A percentile compares a stretch with the other conserved stretches of the same genome.
These are phyloP conservation scores for Sclerotinia subarctica DNA, from an alignment of 2,329 filamentous ascomycete genomes.

Conservation along the genomic window DNA sequence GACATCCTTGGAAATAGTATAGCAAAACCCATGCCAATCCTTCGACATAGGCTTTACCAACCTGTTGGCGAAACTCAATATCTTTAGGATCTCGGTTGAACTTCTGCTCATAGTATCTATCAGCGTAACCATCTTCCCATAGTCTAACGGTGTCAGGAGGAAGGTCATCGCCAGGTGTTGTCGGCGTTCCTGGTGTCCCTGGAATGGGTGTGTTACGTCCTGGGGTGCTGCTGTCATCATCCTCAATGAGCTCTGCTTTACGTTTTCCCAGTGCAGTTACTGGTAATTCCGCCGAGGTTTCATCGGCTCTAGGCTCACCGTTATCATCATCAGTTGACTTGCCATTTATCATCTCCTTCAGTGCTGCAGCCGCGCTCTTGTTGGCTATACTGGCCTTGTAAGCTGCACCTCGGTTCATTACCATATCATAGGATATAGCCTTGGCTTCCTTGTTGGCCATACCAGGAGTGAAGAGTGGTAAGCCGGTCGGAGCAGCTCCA, in stretches of 20 bases:
- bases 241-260: constrained; percentile 69
- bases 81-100: constrained; percentile 82
- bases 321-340: constrained; percentile 30
- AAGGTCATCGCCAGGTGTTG: constrained; percentile 52
- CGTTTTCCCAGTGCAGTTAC: constrained; percentile 66
- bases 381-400: constrained; percentile 77
- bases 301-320: constrained; percentile 19
- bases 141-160: constrained; percentile 79
- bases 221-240: constrained; percentile 55
- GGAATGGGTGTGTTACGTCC: constrained; percentile 56
- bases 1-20: constrained; percentile 98
- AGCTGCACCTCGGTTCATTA: constrained; percentile 68
- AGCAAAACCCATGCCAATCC: constrained; percentile 91
- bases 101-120: constrained; percentile 96
- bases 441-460: constrained; percentile 54
- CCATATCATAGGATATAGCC: constrained; percentile 79
- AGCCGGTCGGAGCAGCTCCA: constrained; percentile 41
- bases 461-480: constrained; percentile 59
- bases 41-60: constrained; percentile 89
- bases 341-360: constrained; percentile 69
- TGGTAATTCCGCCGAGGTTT: constrained; percentile 38
- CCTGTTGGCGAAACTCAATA: constrained; percentile 80
- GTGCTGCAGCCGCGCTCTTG: constrained; percentile 85
- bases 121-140: constrained; percentile 94
- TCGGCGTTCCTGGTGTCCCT: constrained; percentile 44